These are phyloP conservation scores for Lagenidium giganteum DNA, from an alignment of 352 stramenopile genomes.

Conservation along the genomic window DNA sequence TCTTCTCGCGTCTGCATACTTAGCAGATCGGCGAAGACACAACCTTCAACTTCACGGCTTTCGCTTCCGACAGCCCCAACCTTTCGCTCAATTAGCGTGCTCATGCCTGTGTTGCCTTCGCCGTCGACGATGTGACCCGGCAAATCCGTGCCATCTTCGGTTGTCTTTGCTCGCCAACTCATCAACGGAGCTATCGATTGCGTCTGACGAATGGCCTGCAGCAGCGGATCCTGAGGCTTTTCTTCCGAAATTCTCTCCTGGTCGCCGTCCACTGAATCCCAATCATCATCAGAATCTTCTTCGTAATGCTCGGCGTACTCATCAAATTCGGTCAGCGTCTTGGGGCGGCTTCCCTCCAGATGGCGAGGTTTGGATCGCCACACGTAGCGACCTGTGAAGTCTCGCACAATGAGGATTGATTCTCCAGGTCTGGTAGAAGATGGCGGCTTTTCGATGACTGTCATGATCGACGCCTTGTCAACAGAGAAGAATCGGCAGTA, in stretches of 20 bases:
- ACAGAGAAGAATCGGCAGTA: slow-evolving; percentile 80
- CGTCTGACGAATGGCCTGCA: slow-evolving; percentile 58
- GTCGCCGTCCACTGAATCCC: slow-evolving; percentile 17
- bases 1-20: slow-evolving; percentile 55
- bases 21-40: slow-evolving; percentile 64
- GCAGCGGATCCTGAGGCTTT: slow-evolving; percentile 61
- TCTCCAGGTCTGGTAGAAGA: slow-evolving; percentile 35
- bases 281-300: slow-evolving; percentile 13
- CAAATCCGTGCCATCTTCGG: slow-evolving; percentile 9
- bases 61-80: slow-evolving; percentile 43
- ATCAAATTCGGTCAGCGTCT: slow-evolving; percentile 29
- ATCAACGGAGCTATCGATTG: slow-evolving; percentile 57
- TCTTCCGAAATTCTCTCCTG: slow-evolving; percentile 22
- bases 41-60: slow-evolving; percentile 45
- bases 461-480: slow-evolving; percentile 77
- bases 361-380: slow-evolving; percentile 76
- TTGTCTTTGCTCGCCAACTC: slow-evolving; percentile 49
- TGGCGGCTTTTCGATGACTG: slow-evolving; percentile 70
- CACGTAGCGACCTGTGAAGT: slow-evolving; percentile 70
- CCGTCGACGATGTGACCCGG: slow-evolving; percentile 31
- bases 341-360: slow-evolving; percentile 40
- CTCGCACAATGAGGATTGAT: slow-evolving; percentile 73
- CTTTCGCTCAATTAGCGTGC: slow-evolving; percentile 54
- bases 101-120: slow-evolving; percentile 76
- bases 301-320: slow-evolving; percentile 2